Evolutionary conservation across 129 eudicot genomes (phyloP).

Genomic region (Centaurea solstitialis): DNA sequence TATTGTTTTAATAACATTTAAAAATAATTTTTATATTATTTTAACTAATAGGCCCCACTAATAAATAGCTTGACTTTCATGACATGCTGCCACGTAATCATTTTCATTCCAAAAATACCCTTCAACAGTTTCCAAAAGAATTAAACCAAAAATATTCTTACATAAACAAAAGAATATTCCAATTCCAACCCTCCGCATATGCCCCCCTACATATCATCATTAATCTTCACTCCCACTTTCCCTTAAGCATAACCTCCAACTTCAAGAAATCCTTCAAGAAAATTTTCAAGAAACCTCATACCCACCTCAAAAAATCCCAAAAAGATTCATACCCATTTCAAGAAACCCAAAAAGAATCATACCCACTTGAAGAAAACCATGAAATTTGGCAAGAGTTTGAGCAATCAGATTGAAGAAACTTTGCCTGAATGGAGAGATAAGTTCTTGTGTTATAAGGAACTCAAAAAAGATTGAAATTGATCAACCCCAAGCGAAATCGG

Average conservation of each 20-base stretch:
- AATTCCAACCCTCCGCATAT: slow-evolving; percentile 38
- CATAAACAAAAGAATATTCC: slow-evolving; percentile 45
- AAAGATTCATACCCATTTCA: slow-evolving; percentile 18
- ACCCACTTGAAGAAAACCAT: slow-evolving; percentile 26
- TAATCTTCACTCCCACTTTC: background rate
- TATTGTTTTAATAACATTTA: too few species aligned
- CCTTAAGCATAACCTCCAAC: slow-evolving; percentile 7
- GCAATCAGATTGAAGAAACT: slow-evolving; percentile 79
- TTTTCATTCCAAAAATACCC: background rate
- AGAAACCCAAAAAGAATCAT: background rate
- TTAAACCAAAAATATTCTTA: slow-evolving; percentile 38
- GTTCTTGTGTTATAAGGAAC: slow-evolving; percentile 81
- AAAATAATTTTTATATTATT: too few species aligned
- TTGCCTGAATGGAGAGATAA: slow-evolving; percentile 92
- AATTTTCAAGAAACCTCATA: background rate
- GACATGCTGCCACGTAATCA: background rate
- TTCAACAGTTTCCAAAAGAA: slow-evolving; percentile 9
- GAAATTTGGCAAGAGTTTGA: slow-evolving; percentile 91
- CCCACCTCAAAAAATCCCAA: background rate
- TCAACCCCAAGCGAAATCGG: slow-evolving; percentile 42
- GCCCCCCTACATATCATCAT: slow-evolving; percentile 14
- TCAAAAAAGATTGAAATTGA: slow-evolving; percentile 70
- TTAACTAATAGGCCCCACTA: too few species aligned
- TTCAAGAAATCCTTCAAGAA: background rate
- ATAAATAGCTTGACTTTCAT: background rate